These are phyloP conservation scores for Leccinum broughii DNA, from an alignment of 768 basidiomycete species.

Conservation along the genomic window DNA sequence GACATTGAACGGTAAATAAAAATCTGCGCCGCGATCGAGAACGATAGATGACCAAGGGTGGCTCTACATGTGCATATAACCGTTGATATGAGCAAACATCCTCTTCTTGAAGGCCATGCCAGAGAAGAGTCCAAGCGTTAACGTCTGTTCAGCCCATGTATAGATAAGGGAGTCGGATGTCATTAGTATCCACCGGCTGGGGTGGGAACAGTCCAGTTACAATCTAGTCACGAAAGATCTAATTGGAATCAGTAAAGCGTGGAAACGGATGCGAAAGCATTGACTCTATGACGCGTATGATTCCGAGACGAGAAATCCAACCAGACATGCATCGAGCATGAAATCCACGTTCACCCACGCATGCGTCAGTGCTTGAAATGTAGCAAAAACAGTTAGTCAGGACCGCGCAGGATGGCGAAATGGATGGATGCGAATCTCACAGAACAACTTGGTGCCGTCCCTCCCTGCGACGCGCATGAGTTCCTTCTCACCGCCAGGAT, in stretches of 20 bases:
- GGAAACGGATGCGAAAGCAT: background rate
- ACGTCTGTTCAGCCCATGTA: background rate
- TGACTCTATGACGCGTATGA: conserved; percentile 42
- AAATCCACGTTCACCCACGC: conserved; percentile 97
- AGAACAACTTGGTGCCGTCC: conserved; percentile 93
- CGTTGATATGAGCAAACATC: background rate
- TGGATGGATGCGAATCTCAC: conserved; percentile 46
- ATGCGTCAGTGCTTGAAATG: conserved; percentile 75
- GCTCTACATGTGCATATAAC: background rate
- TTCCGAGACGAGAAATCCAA: conserved; percentile 86
- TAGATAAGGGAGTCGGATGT: background rate
- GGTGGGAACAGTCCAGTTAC: background rate
- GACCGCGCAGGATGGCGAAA: background rate
- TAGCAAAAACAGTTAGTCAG: conserved; percentile 3
- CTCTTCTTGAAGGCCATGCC: no score
- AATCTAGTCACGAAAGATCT: conserved; percentile 1
- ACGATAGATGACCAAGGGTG: background rate
- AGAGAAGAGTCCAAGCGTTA: background rate
- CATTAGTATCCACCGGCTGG: background rate
- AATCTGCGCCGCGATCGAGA: background rate
- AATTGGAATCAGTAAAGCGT: background rate
- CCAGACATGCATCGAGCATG: conserved; percentile 91
- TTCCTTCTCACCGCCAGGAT: conserved; percentile 94
- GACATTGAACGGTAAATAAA: background rate
- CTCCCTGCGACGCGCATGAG: conserved; percentile 93